phyloP scores from a whole-genome alignment of 345 rosid species.

The Triadica sebifera region DNA sequence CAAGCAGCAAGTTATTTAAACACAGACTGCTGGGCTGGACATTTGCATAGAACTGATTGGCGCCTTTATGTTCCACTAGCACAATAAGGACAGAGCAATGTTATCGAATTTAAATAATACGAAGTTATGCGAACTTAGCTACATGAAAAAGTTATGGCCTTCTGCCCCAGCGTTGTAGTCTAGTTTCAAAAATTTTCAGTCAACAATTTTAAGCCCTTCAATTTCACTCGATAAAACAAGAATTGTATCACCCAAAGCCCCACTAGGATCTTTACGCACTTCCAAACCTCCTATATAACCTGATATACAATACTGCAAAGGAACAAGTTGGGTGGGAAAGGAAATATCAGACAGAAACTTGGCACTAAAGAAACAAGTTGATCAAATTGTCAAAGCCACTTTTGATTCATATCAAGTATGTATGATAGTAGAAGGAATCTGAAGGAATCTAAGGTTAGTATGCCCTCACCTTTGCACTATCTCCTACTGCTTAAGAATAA shows the following conservation, averaged over 20 bases:
- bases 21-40: too few species aligned
- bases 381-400: not conserved
- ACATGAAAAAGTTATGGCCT: too few species aligned
- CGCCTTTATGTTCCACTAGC: too few species aligned
- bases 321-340: not conserved
- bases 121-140: too few species aligned
- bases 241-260: not conserved
- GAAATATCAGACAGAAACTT: not conserved
- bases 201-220: not conserved
- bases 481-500: not conserved
- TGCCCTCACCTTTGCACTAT: not conserved
- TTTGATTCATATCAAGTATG: not conserved
- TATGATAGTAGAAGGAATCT: not conserved
- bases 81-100: too few species aligned
- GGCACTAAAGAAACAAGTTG: not conserved
- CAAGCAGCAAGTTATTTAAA: too few species aligned
- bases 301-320: not conserved
- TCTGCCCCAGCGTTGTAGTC: too few species aligned
- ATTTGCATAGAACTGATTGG: too few species aligned
- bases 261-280: not conserved
- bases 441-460: not conserved
- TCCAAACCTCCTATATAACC: not conserved
- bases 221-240: not conserved
- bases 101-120: too few species aligned
- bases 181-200: too few species aligned